Evolutionary conservation across 1,284 basidiomycete species (phyloP).

Genomic region (Fomitiporia mediterranea): DNA sequence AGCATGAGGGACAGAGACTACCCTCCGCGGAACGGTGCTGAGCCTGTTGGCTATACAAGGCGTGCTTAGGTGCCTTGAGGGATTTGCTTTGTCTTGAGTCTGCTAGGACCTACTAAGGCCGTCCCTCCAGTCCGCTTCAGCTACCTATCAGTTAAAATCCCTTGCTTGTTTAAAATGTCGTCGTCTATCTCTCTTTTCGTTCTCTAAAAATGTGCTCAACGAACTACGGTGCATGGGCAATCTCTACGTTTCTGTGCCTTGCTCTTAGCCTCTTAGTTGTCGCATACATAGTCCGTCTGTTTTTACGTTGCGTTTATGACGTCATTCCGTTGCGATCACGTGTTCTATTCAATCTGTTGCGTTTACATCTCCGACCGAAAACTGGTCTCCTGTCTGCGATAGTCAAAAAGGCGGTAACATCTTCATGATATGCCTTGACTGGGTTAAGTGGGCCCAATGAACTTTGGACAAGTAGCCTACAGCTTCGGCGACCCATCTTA

Average conservation of each 20-base stretch:
- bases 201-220: not conserved
- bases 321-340: too few species aligned
- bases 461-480: too few species aligned
- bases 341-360: too few species aligned
- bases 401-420: too few species aligned
- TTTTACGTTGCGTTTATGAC: not conserved
- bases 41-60: constrained; percentile 34
- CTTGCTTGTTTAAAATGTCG: constrained; percentile 13
- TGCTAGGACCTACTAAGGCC: not conserved
- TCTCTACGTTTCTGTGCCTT: not conserved
- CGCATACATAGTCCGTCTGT: constrained; percentile 1
- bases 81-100: not conserved
- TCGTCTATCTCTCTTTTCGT: not conserved
- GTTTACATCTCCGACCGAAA: not conserved
- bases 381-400: not conserved
- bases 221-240: not conserved
- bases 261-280: not conserved
- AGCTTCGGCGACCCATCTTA: too few species aligned
- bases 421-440: too few species aligned
- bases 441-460: too few species aligned
- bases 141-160: constrained; percentile 2
- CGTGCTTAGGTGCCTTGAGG: constrained; percentile 28
- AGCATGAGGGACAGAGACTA: constrained; percentile 63
- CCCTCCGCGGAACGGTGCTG: constrained; percentile 45
- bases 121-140: constrained; percentile 3